Conservation (phyloP, 805 yeast genomes). For the Allodekkera sacchari region DNA sequence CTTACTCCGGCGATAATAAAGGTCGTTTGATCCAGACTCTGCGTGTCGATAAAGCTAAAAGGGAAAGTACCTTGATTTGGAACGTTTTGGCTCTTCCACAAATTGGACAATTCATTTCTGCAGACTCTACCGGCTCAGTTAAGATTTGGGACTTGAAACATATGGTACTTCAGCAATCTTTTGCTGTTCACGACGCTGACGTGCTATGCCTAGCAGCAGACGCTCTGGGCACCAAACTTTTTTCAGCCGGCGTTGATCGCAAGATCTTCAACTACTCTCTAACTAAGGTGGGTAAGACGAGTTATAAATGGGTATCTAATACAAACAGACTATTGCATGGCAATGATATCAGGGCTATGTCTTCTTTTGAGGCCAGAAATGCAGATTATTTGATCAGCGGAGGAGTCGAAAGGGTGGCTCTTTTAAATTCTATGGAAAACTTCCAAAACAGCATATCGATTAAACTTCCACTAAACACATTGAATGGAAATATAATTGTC, state of each 20-base stretch:
- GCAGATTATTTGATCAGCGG: conserved; percentile 69
- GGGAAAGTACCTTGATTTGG: conserved; percentile 91
- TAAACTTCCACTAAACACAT: conserved; percentile 48
- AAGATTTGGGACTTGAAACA: conserved; percentile 86
- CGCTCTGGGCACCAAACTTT: conserved; percentile 51
- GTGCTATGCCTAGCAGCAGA: conserved; percentile 66
- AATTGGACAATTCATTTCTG: conserved; percentile 75
- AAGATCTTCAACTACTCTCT: conserved; percentile 68
- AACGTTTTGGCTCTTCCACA: conserved; percentile 56
- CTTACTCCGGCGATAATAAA: conserved; percentile 30
- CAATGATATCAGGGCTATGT: conserved; percentile 75
- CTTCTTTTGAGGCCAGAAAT: conserved; percentile 59
- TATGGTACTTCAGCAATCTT: conserved; percentile 71
- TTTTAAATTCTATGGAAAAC: conserved; percentile 53
- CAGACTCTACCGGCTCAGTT: conserved; percentile 92
- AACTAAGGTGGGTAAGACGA: conserved; percentile 29
- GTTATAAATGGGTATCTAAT: conserved; percentile 64
- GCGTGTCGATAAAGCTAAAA: conserved; percentile 84
- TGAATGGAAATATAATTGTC: conserved; percentile 23
- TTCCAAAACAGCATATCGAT: conserved; percentile 67
- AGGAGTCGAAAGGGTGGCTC: conserved; percentile 70
- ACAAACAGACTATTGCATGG: conserved; percentile 77
- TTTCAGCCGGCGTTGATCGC: conserved; percentile 90
- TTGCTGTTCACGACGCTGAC: conserved; percentile 86
- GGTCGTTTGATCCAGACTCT: conserved; percentile 76